phyloP scores from a whole-genome alignment of 2,329 filamentous ascomycete genomes.

The Ascochyta clinopodiicola region DNA sequence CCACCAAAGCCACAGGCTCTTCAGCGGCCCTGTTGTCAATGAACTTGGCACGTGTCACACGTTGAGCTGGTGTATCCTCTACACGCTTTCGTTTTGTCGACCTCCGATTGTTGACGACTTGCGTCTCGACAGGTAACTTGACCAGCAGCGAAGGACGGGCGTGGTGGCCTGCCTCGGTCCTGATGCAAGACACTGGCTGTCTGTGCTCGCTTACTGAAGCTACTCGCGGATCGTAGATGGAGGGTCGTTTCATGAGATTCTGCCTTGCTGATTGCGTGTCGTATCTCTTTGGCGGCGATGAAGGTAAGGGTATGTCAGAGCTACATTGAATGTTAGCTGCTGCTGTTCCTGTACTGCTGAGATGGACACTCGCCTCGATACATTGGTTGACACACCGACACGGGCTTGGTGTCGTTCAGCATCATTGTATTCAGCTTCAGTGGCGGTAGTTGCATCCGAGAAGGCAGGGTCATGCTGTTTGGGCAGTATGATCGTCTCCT shows the following conservation, averaged over 20 bases:
- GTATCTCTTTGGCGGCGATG: constrained; percentile 10
- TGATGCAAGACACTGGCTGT: neutral
- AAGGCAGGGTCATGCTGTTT: neutral
- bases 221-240: constrained; percentile 26
- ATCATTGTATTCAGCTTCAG: constrained; percentile 1
- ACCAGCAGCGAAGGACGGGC: neutral
- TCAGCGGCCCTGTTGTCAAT: neutral
- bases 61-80: constrained; percentile 3
- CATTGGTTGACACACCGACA: neutral
- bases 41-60: constrained; percentile 7
- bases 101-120: neutral
- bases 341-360: neutral
- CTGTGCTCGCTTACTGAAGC: neutral
- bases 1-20: neutral
- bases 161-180: neutral
- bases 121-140: neutral
- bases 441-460: constrained; percentile 12
- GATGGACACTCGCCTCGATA: neutral
- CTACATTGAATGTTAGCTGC: constrained; percentile 10
- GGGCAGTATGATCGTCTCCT: neutral
- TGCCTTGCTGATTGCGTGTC: constrained; percentile 22
- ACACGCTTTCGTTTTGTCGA: neutral
- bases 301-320: neutral
- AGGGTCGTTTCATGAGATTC: constrained; percentile 28
- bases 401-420: neutral